Evolutionary conservation across 2,329 filamentous ascomycete species (phyloP).

Genomic region (Helicocarpus griseus): DNA sequence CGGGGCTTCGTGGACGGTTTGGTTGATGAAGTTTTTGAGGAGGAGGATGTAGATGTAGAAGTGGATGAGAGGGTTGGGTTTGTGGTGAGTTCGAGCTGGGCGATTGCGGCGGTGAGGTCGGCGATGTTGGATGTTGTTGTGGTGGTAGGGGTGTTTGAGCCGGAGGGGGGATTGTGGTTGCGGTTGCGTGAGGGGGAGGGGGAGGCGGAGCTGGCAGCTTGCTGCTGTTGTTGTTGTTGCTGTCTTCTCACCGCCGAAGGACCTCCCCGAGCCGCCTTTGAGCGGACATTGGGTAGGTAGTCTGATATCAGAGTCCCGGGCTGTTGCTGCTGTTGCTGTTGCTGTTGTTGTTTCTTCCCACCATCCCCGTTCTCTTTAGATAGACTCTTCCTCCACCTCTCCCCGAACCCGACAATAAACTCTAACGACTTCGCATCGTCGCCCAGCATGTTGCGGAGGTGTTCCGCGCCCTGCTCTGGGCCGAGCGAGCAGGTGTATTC

Average conservation of each 20-base stretch:
- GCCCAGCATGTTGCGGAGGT: constrained; percentile 80
- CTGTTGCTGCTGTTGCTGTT: constrained; percentile 24
- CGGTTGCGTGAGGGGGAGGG: constrained; percentile 34
- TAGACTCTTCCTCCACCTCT: constrained; percentile 36
- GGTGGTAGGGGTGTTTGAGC: not conserved
- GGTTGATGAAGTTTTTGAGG: constrained; percentile 83
- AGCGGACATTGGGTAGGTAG: constrained; percentile 47
- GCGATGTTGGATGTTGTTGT: constrained; percentile 38
- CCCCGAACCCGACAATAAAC: constrained; percentile 67
- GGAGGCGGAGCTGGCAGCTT: constrained; percentile 37
- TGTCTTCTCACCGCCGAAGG: constrained; percentile 21
- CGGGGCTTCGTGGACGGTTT: constrained; percentile 58
- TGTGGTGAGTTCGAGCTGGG: constrained; percentile 79
- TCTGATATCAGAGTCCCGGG: constrained; percentile 76
- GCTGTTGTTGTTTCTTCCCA: not conserved
- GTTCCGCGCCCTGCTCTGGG: constrained; percentile 66
- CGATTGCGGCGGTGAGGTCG: constrained; percentile 67
- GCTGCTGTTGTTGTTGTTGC: constrained; percentile 32
- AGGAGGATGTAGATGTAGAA: constrained; percentile 50
- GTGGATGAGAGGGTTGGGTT: constrained; percentile 57
- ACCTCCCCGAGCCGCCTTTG: constrained; percentile 47
- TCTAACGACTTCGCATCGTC: constrained; percentile 67
- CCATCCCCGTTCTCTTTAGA: constrained; percentile 1
- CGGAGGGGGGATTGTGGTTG: not conserved
- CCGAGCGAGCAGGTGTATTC: constrained; percentile 64